A percentile compares a stretch with the other conserved stretches of the same genome.
Conservation (phyloP, 73 alveolate genomes). For the Diophrys appendiculata region DNA sequence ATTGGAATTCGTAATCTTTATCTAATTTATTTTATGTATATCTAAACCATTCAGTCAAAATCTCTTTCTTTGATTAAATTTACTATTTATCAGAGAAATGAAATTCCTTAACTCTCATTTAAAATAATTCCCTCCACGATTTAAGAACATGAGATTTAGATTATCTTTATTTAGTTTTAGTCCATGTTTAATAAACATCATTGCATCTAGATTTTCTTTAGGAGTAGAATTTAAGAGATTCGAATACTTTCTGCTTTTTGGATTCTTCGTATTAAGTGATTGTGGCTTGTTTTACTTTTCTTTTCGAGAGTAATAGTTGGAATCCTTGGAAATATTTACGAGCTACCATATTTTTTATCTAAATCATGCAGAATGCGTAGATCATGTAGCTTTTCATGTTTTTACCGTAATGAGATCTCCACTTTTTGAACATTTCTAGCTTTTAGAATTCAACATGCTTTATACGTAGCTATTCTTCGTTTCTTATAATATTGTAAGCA, state of each 20-base stretch:
- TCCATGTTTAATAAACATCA: background rate
- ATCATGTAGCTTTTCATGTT: background rate
- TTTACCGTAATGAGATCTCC: background rate
- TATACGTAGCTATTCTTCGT: background rate
- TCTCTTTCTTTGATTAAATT: background rate
- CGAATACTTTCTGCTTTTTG: background rate
- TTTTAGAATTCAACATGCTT: background rate
- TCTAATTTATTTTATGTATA: background rate
- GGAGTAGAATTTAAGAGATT: background rate
- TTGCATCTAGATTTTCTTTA: background rate
- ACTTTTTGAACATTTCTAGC: background rate
- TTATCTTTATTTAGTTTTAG: too few relatives aligned
- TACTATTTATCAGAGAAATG: too few relatives aligned
- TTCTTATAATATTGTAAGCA: background rate
- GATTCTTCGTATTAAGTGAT: background rate
- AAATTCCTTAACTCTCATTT: background rate
- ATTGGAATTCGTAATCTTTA: background rate
- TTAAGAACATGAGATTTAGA: background rate
- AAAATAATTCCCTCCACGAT: background rate
- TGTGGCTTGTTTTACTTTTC: background rate
- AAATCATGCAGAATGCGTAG: background rate
- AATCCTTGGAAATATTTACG: background rate
- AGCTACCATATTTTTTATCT: conserved; percentile 5
- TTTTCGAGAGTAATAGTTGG: too few relatives aligned
- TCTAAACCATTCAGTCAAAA: background rate